Evolutionary conservation across 129 eudicot species (phyloP), one percentile per base, ranked within the genome.

Genomic region (Centella asiatica): DNA sequence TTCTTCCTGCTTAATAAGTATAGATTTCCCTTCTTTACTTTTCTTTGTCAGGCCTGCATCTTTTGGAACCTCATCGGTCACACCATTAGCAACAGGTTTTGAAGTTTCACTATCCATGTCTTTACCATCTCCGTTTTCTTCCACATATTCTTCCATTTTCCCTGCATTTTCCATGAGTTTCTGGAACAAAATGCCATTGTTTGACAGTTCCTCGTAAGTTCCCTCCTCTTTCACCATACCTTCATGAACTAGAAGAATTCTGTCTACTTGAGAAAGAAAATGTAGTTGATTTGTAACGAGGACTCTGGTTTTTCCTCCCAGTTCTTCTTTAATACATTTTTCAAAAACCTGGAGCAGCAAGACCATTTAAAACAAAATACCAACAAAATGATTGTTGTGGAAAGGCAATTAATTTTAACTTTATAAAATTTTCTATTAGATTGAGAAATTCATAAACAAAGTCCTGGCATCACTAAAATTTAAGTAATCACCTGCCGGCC

Each of bases 161-260:
- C 98, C 98, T 4, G 95, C 95, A 84, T 87, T 92, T 76, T 92
- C 98, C 98, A 92, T 87, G 64, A 92, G 71, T 40, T 78, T 87
- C 63, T 84, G 95, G 75, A 92, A 92, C 37, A 84, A 73, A 5
- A 37, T 31, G 47, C 98, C 98, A 59, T 80, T 76, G 49, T 71
- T 72, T 27, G 88, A 87, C 62, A 92, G 89, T 58, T 92, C 85
- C 69, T 92, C 98, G 61, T 77, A 87, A 32, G 98, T 81, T 52
- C 98, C 98, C 53, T 87, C 95, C 75, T 92, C 98, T 82, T 80
- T 82, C 48, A 92, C 83, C 78, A 32, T 82, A 57, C 98, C 96
- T 54, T 92, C 95, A 59, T 80, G 85, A n/a, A 92, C 86, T 66
- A 92, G 66, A 62, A 92, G 68, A 63, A 92, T 92, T 73, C 80